A percentile compares a stretch with the other conserved stretches of the same genome.
These are phyloP conservation scores for Tephrocybe sp. DNA, from an alignment of 768 basidiomycete genomes.

Conservation along the genomic window DNA sequence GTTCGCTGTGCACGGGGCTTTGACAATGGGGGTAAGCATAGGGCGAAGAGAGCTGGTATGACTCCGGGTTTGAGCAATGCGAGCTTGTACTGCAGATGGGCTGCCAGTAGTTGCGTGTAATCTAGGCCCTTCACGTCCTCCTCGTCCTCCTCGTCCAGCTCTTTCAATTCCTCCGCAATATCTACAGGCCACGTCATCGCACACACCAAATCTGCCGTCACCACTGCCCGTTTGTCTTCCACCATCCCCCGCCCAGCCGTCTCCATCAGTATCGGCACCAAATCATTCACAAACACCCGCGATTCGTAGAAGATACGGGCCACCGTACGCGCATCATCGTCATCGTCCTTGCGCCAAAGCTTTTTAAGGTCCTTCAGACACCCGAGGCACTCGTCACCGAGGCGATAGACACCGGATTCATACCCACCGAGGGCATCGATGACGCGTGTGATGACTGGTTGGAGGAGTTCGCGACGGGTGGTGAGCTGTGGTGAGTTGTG, in stretches of 20 bases:
- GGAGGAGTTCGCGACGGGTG: constrained; percentile 53
- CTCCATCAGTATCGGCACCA: constrained; percentile 79
- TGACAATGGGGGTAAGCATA: constrained; percentile 77
- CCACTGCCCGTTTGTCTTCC: constrained; percentile 81
- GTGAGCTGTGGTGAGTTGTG: constrained; percentile 21
- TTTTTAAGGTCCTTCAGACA: constrained; percentile 94
- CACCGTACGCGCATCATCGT: constrained; percentile 94
- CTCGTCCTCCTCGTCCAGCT: constrained; percentile 81
- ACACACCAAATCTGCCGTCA: constrained; percentile 85
- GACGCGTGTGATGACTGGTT: constrained; percentile 68
- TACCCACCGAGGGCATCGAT: constrained; percentile 80
- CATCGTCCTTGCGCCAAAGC: constrained; percentile 95
- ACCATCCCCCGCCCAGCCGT: constrained; percentile 77
- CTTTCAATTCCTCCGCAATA: constrained; percentile 89
- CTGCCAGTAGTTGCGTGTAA: constrained; percentile 78
- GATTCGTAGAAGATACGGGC: constrained; percentile 90
- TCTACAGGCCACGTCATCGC: constrained; percentile 99
- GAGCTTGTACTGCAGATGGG: constrained; percentile 89
- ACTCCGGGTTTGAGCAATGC: constrained; percentile 67
- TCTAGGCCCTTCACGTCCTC: constrained; percentile 79
- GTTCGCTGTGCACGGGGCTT: constrained; percentile 66
- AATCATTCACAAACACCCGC: constrained; percentile 82
- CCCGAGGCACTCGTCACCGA: constrained; percentile 79
- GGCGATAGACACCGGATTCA: constrained; percentile 63
- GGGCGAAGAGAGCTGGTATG: constrained; percentile 67